Percentiles rank a stretch among this genome's conserved stretches.
These are phyloP conservation scores for Starmerella bacillaris DNA, from an alignment of 805 yeast genomes.

Conservation along the genomic window DNA sequence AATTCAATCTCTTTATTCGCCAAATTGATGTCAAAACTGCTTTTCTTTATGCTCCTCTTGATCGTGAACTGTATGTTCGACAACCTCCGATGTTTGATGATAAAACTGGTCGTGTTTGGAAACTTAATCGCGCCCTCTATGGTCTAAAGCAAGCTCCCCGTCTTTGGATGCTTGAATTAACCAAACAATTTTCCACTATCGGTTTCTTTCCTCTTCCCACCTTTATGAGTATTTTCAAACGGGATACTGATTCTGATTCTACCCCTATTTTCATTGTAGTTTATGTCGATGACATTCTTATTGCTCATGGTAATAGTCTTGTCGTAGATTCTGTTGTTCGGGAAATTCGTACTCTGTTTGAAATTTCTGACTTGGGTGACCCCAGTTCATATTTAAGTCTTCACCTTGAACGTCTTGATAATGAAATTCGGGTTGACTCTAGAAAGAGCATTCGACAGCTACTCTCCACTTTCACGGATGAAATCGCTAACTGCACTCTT, in stretches of 20 bases:
- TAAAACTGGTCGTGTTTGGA: not conserved
- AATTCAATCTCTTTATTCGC: not conserved
- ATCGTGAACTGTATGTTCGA: not conserved
- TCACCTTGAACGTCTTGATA: not conserved
- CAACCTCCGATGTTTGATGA: not conserved
- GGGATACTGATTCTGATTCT: not conserved
- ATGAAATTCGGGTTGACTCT: not conserved
- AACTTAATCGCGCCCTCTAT: not conserved
- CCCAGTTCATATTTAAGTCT: not conserved
- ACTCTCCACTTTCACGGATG: not conserved
- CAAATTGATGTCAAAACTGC: slow-evolving; percentile 1
- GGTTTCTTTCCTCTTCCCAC: not conserved
- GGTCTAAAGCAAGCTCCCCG: slow-evolving; percentile 1
- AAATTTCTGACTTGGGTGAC: not conserved
- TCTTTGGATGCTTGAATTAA: not conserved
- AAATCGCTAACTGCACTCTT: not conserved
- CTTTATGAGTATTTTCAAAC: not conserved
- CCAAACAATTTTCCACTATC: not conserved
- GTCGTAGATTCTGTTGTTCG: not conserved
- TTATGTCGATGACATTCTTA: slow-evolving; percentile 2
- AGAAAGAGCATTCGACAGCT: not conserved
- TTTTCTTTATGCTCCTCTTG: not conserved
- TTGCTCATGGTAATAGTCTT: not conserved
- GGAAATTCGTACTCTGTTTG: not conserved
- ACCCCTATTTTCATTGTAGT: not conserved